These are phyloP conservation scores for Neurospora tetrasperma DNA, from an alignment of 495 filamentous ascomycete species.

Conservation along the genomic window DNA sequence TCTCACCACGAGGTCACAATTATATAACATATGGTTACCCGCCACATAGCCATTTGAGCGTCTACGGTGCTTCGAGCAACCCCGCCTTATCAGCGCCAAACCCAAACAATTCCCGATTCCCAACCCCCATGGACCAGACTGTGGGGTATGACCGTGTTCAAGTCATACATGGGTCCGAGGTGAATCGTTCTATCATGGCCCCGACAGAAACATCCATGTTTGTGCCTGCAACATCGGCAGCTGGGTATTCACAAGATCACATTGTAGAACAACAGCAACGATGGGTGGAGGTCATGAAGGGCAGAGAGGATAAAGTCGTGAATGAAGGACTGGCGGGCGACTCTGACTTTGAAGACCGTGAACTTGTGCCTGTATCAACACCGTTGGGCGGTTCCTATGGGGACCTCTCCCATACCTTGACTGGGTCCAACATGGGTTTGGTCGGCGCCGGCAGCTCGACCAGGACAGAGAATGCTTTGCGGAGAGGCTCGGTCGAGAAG, in stretches of 20 bases:
- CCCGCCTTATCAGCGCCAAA: neutral
- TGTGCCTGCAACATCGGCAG: neutral
- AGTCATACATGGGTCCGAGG: neutral
- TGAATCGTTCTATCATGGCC: neutral
- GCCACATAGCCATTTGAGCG: neutral
- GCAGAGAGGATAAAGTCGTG: neutral
- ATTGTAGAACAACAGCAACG: neutral
- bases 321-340: neutral
- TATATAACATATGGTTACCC: neutral
- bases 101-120: neutral
- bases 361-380: neutral
- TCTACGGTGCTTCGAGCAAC: neutral
- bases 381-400: neutral
- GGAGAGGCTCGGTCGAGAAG: neutral
- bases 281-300: constrained; percentile 1
- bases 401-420: neutral
- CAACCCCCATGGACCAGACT: neutral
- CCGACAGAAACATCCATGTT: neutral
- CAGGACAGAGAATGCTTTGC: neutral
- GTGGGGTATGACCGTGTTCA: neutral
- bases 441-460: neutral
- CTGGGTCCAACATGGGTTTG: neutral
- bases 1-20: neutral
- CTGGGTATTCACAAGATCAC: neutral
- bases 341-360: neutral